phyloP scores from a whole-genome alignment of 441 rosid genomes.

The Pelargonium myrrhifolium region DNA sequence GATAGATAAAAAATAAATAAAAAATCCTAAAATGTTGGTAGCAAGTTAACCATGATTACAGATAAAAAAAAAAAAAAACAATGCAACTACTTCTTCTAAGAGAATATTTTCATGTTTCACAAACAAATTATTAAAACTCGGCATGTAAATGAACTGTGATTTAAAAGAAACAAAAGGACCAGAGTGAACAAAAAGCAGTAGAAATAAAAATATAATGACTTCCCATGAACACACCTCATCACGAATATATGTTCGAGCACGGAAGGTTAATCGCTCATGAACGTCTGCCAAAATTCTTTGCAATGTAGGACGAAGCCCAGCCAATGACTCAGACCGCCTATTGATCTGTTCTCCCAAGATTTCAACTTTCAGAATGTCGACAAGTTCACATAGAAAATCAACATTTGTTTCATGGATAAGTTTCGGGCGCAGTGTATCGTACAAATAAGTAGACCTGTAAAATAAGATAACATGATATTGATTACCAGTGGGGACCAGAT shows the following conservation, averaged over 20 bases:
- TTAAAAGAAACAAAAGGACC: neutral
- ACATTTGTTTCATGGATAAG: constrained; percentile 83
- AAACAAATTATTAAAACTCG: constrained; percentile 3
- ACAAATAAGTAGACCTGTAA: constrained; percentile 79
- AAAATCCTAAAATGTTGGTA: neutral
- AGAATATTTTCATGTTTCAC: neutral
- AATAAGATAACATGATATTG: neutral
- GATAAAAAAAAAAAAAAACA: neutral
- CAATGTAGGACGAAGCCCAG: constrained; percentile 79
- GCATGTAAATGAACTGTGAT: constrained; percentile 1
- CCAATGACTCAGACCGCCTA: constrained; percentile 70
- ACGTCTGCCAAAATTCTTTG: constrained; percentile 89
- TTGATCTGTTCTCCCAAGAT: constrained; percentile 78
- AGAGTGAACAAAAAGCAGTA: constrained; percentile 1
- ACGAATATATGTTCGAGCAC: constrained; percentile 88
- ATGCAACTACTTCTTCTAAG: neutral
- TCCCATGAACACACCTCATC: constrained; percentile 59
- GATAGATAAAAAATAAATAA: neutral
- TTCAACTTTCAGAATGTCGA: constrained; percentile 90
- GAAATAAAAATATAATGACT: constrained; percentile 8
- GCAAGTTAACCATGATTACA: too few species aligned
- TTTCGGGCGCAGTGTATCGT: constrained; percentile 89
- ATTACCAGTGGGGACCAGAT: neutral
- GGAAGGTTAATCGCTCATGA: constrained; percentile 88
- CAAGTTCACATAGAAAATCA: constrained; percentile 90